phyloP scores from a whole-genome alignment of 192 early-diverging fungal species.

The Umbelopsis ramanniana region DNA sequence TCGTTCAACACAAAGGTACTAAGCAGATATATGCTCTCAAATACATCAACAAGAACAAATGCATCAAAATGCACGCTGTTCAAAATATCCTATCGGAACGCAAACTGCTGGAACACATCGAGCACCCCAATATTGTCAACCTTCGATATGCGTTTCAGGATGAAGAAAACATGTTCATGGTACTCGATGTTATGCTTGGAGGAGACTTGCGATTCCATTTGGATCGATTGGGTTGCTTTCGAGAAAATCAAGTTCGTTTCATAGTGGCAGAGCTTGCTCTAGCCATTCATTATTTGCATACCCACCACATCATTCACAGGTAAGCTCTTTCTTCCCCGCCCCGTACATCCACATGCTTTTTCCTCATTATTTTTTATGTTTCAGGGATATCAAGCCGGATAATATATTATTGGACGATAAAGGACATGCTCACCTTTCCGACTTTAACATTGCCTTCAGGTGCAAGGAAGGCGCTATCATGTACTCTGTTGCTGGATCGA shows the following conservation, averaged over 20 bases:
- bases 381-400: constrained; percentile 92
- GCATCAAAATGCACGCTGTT: constrained; percentile 80
- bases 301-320: constrained; percentile 83
- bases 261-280: constrained; percentile 88
- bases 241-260: constrained; percentile 81
- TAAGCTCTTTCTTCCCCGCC: constrained; percentile 22
- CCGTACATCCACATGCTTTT: not conserved
- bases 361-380: not conserved
- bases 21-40: constrained; percentile 79
- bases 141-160: constrained; percentile 91
- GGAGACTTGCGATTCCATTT: constrained; percentile 87
- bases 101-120: constrained; percentile 73
- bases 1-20: constrained; percentile 78
- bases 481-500: constrained; percentile 74
- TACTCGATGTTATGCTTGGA: constrained; percentile 88
- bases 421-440: constrained; percentile 91
- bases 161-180: constrained; percentile 87
- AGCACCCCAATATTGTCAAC: constrained; percentile 71
- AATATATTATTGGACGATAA: constrained; percentile 78
- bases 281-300: constrained; percentile 84
- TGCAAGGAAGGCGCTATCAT: constrained; percentile 62
- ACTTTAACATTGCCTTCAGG: constrained; percentile 93
- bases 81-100: constrained; percentile 85
- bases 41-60: constrained; percentile 87
- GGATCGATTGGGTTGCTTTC: constrained; percentile 65